Percentiles rank a stretch among this genome's conserved stretches.
phyloP scores from a whole-genome alignment of 345 rosid species.

The Alliaria petiolata region DNA sequence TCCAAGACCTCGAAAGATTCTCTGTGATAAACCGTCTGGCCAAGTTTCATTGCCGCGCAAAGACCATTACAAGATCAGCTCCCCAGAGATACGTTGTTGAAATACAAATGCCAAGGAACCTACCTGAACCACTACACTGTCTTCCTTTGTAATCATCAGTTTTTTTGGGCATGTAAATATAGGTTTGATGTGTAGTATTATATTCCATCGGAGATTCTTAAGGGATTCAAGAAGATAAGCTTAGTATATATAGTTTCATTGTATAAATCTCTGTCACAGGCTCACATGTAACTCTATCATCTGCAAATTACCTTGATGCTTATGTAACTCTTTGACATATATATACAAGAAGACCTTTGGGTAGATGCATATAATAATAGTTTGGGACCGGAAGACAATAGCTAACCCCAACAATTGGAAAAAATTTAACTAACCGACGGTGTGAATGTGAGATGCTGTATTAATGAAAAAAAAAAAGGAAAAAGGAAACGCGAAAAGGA shows the following conservation, averaged over 20 bases:
- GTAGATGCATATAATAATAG: too few relatives aligned
- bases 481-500: neutral
- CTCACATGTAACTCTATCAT: neutral
- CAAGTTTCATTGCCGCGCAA: conserved; percentile 60
- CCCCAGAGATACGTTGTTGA: conserved; percentile 60
- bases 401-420: too few relatives aligned
- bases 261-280: neutral
- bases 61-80: conserved; percentile 33
- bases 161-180: neutral
- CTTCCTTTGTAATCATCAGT: conserved; percentile 50
- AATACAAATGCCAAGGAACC: conserved; percentile 47
- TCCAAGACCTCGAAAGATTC: conserved; percentile 67
- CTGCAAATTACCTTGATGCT: neutral
- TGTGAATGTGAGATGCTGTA: neutral
- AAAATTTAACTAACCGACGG: too few relatives aligned
- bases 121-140: conserved; percentile 66
- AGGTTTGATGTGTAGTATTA: neutral
- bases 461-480: neutral
- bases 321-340: too few relatives aligned
- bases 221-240: neutral
- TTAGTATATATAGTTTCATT: conserved; percentile 1
- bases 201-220: neutral
- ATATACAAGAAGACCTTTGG: too few relatives aligned
- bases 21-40: conserved; percentile 76
- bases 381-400: too few relatives aligned